Conservation (phyloP, 2,329 filamentous ascomycete genomes). For the Cyphellophora europaea region DNA sequence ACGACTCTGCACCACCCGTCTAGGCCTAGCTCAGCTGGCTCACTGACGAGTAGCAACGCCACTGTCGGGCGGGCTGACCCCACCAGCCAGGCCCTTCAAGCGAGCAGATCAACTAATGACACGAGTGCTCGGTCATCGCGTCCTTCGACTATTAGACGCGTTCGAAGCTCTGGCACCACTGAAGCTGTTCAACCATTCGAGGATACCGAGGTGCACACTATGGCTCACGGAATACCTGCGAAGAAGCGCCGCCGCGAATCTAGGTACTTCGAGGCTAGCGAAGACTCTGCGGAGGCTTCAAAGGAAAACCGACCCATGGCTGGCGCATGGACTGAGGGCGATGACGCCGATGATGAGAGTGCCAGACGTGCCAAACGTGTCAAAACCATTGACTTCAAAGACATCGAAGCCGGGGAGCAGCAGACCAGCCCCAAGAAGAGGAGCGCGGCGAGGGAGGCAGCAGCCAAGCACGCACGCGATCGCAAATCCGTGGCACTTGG, state of each 20-base stretch:
- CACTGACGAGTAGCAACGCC: constrained; percentile 14
- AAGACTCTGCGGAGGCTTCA: constrained; percentile 8
- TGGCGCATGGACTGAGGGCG: background rate
- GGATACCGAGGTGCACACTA: constrained; percentile 15
- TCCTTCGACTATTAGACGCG: constrained; percentile 31
- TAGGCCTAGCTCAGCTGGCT: constrained; percentile 7
- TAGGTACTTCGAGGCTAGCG: constrained; percentile 12
- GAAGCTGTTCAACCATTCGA: constrained; percentile 16
- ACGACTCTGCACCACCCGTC: constrained; percentile 19
- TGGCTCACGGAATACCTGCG: constrained; percentile 20
- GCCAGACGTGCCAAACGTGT: constrained; percentile 14
- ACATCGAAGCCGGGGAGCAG: constrained; percentile 5
- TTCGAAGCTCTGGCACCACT: constrained; percentile 25
- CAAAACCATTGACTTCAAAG: constrained; percentile 1
- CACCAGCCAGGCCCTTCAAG: constrained; percentile 8
- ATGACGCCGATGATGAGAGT: constrained; percentile 18
- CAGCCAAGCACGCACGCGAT: constrained; percentile 15
- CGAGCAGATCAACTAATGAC: constrained; percentile 14
- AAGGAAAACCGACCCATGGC: constrained; percentile 15
- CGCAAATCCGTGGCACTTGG: constrained; percentile 10
- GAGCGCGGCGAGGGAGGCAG: constrained; percentile 15
- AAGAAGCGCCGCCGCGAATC: constrained; percentile 24
- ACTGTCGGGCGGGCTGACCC: constrained; percentile 13
- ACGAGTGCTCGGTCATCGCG: constrained; percentile 27
- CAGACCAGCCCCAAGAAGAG: constrained; percentile 7